phyloP scores from a whole-genome alignment of 257 asterid genomes.

The Cinchona pubescens region DNA sequence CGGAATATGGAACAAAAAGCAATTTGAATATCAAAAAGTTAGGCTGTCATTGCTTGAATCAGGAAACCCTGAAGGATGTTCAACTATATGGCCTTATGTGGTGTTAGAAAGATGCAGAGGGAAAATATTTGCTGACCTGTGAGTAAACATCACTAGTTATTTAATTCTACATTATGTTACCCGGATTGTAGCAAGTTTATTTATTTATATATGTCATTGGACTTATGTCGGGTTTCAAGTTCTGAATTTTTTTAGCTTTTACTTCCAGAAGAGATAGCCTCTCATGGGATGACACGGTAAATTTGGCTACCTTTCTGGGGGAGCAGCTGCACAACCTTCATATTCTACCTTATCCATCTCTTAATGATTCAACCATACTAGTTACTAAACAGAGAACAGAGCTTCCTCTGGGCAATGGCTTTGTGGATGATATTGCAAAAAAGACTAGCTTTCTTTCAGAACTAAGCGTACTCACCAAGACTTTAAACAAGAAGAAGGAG shows the following conservation, averaged over 20 bases:
- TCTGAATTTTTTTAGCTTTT: slow-evolving; percentile 18
- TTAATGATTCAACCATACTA: slow-evolving; percentile 26
- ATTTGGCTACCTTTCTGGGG: slow-evolving; percentile 83
- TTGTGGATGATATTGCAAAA: slow-evolving; percentile 28
- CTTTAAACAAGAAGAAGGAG: slow-evolving; percentile 64
- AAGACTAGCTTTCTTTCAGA: slow-evolving; percentile 45
- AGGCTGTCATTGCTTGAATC: slow-evolving; percentile 42
- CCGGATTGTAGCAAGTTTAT: background rate
- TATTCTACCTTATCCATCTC: slow-evolving; percentile 56
- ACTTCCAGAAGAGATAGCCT: slow-evolving; percentile 74
- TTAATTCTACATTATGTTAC: background rate
- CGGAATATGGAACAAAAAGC: slow-evolving; percentile 75
- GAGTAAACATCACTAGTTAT: slow-evolving; percentile 31
- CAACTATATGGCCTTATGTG: slow-evolving; percentile 72
- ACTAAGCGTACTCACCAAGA: slow-evolving; percentile 51
- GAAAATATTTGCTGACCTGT: slow-evolving; percentile 81
- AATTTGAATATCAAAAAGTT: slow-evolving; percentile 57
- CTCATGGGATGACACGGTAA: slow-evolving; percentile 57
- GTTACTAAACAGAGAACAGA: slow-evolving; percentile 33
- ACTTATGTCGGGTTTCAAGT: slow-evolving; percentile 16
- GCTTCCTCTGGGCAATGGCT: slow-evolving; percentile 40
- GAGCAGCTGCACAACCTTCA: slow-evolving; percentile 86
- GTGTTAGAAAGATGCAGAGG: slow-evolving; percentile 86
- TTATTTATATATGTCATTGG: slow-evolving; percentile 2
- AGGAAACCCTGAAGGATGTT: slow-evolving; percentile 37